A percentile compares a stretch with the other conserved stretches of the same genome.
phyloP scores from a whole-genome alignment of 768 basidiomycete genomes.

The Auricularia cornea region DNA sequence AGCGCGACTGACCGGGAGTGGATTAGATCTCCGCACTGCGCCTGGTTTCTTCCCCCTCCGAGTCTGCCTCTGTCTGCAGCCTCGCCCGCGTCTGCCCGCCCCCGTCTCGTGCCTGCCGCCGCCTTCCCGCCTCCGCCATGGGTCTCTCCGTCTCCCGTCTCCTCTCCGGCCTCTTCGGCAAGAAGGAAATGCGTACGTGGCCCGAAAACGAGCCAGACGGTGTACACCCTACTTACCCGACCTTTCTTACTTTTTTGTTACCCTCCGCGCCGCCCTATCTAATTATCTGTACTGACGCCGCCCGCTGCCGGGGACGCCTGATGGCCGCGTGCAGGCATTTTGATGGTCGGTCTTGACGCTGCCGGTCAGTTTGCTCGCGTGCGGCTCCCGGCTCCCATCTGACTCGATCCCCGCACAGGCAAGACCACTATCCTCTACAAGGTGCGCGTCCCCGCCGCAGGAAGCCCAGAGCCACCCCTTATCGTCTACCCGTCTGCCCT shows the following conservation, averaged over 20 bases:
- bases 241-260: neutral
- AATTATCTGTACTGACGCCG: neutral
- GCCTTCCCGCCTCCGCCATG: neutral
- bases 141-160: constrained; percentile 20
- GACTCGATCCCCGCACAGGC: constrained; percentile 22
- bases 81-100: neutral
- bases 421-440: constrained; percentile 83
- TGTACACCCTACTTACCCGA: too few species aligned
- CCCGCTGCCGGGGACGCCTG: neutral
- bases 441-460: constrained; percentile 10
- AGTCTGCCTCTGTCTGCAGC: neutral
- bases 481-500: neutral
- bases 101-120: neutral
- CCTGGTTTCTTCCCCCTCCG: neutral
- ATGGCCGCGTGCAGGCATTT: constrained; percentile 61
- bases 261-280: neutral
- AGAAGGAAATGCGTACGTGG: constrained; percentile 97
- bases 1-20: too few species aligned
- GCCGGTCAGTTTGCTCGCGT: constrained; percentile 93
- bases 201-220: neutral
- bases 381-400: constrained; percentile 28
- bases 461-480: neutral
- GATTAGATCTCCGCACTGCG: too few species aligned
- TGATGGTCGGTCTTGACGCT: constrained; percentile 99
- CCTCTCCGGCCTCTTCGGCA: constrained; percentile 84